These are phyloP conservation scores for Ambrosia artemisiifolia DNA, from an alignment of 129 eudicot species.

Conservation along the genomic window DNA sequence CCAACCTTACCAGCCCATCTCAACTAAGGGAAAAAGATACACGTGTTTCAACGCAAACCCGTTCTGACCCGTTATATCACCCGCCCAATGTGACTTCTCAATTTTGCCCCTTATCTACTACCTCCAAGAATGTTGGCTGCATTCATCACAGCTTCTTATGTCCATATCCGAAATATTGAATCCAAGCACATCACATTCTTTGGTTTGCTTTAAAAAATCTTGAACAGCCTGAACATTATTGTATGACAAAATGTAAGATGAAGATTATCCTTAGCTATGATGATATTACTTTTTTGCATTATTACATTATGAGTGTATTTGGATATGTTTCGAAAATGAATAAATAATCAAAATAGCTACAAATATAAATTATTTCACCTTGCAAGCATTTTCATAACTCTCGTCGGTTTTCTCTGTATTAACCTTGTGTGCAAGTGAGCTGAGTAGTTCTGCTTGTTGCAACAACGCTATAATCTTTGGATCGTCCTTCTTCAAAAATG, in stretches of 20 bases:
- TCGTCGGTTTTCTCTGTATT: conserved; percentile 75
- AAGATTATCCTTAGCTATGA: neutral
- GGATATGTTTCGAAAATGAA: neutral
- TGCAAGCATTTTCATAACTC: conserved; percentile 96
- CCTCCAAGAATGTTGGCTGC: conserved; percentile 77
- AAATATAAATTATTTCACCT: conserved; percentile 41
- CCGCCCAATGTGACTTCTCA: neutral
- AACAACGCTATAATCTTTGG: conserved; percentile 69
- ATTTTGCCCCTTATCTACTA: conserved; percentile 23
- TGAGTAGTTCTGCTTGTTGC: conserved; percentile 93
- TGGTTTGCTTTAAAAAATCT: conserved; percentile 61
- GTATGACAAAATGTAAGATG: neutral
- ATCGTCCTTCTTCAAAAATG: conserved; percentile 74
- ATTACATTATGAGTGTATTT: neutral
- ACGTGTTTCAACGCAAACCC: neutral
- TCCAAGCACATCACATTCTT: conserved; percentile 46
- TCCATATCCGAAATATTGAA: conserved; percentile 44
- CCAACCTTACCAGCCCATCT: neutral
- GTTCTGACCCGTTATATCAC: neutral
- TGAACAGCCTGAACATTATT: conserved; percentile 62
- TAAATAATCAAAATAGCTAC: conserved; percentile 3
- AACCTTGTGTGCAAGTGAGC: conserved; percentile 87
- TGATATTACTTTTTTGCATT: neutral
- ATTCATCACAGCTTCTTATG: conserved; percentile 50
- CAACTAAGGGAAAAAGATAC: neutral